Evolutionary conservation across 2,329 filamentous ascomycete species (phyloP), one percentile per base, ranked within the genome.

Genomic region (Colletotrichum falcatum): DNA sequence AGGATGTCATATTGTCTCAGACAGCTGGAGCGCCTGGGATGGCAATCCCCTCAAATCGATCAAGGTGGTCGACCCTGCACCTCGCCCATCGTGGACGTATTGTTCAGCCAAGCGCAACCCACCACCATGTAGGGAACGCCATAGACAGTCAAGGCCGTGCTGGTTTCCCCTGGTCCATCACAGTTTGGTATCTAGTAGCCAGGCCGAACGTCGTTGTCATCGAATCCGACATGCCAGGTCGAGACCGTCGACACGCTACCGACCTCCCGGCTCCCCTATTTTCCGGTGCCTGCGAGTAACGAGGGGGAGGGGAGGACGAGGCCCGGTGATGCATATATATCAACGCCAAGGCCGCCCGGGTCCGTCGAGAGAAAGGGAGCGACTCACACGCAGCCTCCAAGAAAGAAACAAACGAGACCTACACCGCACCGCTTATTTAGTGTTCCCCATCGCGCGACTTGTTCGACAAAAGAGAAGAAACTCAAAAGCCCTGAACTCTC

Each of bases 41-140:
- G 11, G 12, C 12, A 18, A 3, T 9, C 28, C 16, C 20, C 54
- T 33, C 54, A 33, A 18, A 26, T 35, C 28, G 58, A 28, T 37
- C n/a, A 48, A 39, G n/a, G n/a, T n/a, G n/a, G n/a, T 28, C 35
- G 42, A 35, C 28, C 56, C 56, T 60, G 42, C 42, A 60, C 58
- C 30, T n/a, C 30, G 51, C 51, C 51, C 51, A 35, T 35, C 51
- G 30, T 8, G 51, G 28, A n/a, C 18, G 2, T 35, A 8, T 60
- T 51, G 44, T 44, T n/a, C 59, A 51, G 46, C 46, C 44, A 37
- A 51, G 59, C 12, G 23, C 59, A 51, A 49, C 33, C 33, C 30
- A 35, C 59, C 59, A 35, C 39, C 59, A 61, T 61, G 59, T 61
- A 51, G 3, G 46, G 14, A 23, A 51, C 12, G 23, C 59, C 33